Evolutionary conservation across 352 stramenopile genomes (phyloP).

Genomic region (Phytophthora lateralis): DNA sequence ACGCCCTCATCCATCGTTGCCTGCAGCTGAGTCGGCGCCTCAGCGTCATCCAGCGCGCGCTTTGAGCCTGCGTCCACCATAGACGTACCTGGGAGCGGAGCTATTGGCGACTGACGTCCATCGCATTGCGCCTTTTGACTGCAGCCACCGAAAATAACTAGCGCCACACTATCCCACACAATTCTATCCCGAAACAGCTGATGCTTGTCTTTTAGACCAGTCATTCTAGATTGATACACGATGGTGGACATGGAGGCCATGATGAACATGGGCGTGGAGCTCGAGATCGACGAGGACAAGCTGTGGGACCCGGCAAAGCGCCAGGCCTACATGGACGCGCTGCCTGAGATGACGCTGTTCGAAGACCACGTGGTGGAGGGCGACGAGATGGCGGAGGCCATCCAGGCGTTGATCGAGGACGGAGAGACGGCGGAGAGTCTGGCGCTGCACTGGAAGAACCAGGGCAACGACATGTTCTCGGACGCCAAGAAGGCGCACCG

Average conservation of each 20-base stretch:
- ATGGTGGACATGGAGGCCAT: slow-evolving; percentile 49
- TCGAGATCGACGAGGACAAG: slow-evolving; percentile 90
- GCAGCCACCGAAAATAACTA: not conserved
- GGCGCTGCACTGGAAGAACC: slow-evolving; percentile 88
- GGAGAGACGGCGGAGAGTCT: slow-evolving; percentile 87
- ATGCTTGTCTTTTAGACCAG: slow-evolving; percentile 13
- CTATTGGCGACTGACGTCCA: slow-evolving; percentile 25
- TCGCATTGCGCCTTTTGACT: slow-evolving; percentile 25
- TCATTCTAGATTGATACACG: slow-evolving; percentile 25
- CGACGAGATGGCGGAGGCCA: slow-evolving; percentile 86
- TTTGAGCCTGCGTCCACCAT: slow-evolving; percentile 42
- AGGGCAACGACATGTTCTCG: slow-evolving; percentile 87
- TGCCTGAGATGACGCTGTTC: slow-evolving; percentile 89
- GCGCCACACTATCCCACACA: slow-evolving; percentile 1
- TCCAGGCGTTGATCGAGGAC: slow-evolving; percentile 88
- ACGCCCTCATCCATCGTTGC: slow-evolving; percentile 6
- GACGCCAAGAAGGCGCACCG: slow-evolving; percentile 73
- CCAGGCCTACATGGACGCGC: slow-evolving; percentile 84
- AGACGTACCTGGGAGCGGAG: not conserved
- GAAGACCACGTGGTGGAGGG: slow-evolving; percentile 88
- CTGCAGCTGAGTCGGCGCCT: slow-evolving; percentile 9
- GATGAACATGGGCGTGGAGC: slow-evolving; percentile 78
- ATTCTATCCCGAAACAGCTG: not conserved
- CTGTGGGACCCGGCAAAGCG: slow-evolving; percentile 77
- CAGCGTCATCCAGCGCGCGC: slow-evolving; percentile 34